Evolutionary conservation across 805 yeast genomes (phyloP), one percentile per base, ranked within the genome.

Genomic region (Tetrapisispora arboricola): DNA sequence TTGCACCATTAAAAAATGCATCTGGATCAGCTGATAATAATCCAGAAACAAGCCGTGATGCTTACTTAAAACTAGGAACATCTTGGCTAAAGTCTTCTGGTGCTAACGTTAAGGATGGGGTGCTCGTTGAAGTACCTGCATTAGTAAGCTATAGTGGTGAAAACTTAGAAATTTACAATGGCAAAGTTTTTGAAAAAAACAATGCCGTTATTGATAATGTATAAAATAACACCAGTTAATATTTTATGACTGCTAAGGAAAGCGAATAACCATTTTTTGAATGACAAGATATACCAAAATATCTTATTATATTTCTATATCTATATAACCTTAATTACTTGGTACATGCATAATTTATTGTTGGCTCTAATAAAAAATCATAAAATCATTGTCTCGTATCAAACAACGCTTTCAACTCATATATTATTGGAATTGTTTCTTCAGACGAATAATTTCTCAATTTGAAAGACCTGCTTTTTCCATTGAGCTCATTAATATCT

Each of bases 1-100:
- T 92, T 57, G 81, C 95, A 16, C 98, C 98, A 3, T 73, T 92
- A 62, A 92, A 92, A 57, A 92, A 92, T 62, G 94, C 85, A 1
- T 76, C 81, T 12, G 94, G 87, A 17, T 72, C 94, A n/a, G 66
- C 69, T 18, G 78, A 75, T 54, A 96, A 90, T 63, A 80, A 85
- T 38, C 94, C 96, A 22, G 82, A 76, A 46, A 79, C 96, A 2
- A 84, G 95, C 48, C 73, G 80, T 45, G 60, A 54, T 3, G 80
- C 81, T 50, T 75, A 76, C 47, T 65, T 88, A 51, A 61, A 64
- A 28, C 71, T 88, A 56, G 78, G 87, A 25, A 77, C 85, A 15
- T 65, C 69, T 39, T 90, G 97, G 96, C 69, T 84, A 26, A 53
- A 59, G 21, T 66, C 65, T 2, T 76, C 76, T 3, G 96, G 96